Evolutionary conservation across 1,284 basidiomycete species (phyloP).

Genomic region (Chalciporus piperatoides): DNA sequence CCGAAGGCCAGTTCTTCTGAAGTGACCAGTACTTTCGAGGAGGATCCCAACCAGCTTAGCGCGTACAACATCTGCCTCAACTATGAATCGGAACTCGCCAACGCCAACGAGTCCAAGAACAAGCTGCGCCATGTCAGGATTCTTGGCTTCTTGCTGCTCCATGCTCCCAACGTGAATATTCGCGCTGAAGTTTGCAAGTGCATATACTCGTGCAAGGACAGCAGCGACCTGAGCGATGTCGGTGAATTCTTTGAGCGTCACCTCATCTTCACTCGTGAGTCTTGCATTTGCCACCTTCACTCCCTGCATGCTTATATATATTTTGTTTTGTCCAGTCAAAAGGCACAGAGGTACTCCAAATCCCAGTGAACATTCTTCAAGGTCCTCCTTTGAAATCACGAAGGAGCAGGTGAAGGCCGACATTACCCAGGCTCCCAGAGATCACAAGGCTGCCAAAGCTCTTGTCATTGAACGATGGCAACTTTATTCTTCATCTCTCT

Average conservation of each 20-base stretch:
- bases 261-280: conserved; percentile 6
- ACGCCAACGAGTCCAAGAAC: neutral
- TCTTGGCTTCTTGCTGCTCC: conserved; percentile 7
- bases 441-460: no score
- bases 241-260: conserved; percentile 6
- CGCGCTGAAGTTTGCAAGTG: conserved; percentile 7
- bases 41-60: no score
- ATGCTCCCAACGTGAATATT: conserved; percentile 1
- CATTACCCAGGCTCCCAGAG: no score
- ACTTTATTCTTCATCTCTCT: neutral
- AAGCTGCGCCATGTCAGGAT: conserved; percentile 4
- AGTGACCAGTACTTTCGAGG: no score
- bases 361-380: neutral
- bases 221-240: neutral
- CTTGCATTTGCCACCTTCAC: neutral
- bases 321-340: neutral
- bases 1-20: no score
- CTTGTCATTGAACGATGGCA: neutral
- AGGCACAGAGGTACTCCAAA: neutral
- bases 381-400: neutral
- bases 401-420: no score
- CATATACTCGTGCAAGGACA: neutral
- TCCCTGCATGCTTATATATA: neutral
- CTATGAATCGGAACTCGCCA: neutral
- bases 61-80: neutral